phyloP scores from a whole-genome alignment of 148 eudicot species.

The Agrostemma githago region DNA sequence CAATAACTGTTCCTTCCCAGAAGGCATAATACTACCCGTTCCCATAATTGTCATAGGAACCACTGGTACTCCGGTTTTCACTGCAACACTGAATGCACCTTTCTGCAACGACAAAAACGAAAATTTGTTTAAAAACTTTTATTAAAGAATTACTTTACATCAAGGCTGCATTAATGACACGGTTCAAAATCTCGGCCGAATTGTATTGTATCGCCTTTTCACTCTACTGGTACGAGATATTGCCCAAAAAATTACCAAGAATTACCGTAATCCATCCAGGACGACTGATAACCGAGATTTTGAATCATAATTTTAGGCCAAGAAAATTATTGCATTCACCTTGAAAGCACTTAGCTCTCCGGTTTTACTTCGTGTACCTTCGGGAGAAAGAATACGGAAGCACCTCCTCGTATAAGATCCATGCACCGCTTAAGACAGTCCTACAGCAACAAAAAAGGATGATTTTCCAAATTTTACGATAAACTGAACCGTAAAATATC shows the following conservation, averaged over 20 bases:
- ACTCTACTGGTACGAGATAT: too few species aligned
- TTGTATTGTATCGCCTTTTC: too few species aligned
- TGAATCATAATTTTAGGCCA: neutral
- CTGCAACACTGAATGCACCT: constrained; percentile 96
- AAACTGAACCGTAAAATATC: neutral
- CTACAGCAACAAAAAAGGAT: constrained; percentile 29
- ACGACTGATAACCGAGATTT: too few species aligned
- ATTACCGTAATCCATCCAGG: too few species aligned
- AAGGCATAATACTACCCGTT: constrained; percentile 90
- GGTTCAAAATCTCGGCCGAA: too few species aligned
- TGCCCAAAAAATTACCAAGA: too few species aligned
- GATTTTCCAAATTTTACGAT: neutral
- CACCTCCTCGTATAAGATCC: constrained; percentile 74
- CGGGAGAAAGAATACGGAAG: constrained; percentile 96
- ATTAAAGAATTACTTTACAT: neutral
- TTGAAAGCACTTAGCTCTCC: constrained; percentile 83
- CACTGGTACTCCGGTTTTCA: constrained; percentile 74
- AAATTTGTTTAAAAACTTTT: neutral
- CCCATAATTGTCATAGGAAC: constrained; percentile 87
- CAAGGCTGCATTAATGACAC: too few species aligned
- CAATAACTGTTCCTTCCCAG: constrained; percentile 62
- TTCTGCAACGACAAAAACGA: constrained; percentile 45
- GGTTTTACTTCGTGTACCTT: constrained; percentile 91
- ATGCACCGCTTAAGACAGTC: constrained; percentile 83
- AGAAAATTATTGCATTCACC: constrained; percentile 38